Base-by-base conservation (phyloP, 192 early-diverging fungal genomes). In the Glomus cerebriforme region DNA sequence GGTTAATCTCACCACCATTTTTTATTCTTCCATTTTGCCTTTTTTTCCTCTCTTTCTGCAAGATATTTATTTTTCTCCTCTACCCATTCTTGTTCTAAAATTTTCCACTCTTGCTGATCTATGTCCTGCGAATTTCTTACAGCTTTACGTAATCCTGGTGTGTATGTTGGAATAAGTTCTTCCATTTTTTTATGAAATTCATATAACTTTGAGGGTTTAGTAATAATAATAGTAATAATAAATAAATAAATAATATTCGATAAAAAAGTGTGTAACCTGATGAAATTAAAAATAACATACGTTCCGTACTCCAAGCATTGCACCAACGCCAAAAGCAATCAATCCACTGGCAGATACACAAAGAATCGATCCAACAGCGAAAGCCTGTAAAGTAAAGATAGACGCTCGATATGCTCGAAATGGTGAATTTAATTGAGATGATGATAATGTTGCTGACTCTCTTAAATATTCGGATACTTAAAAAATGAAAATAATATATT, bases 171-270 rank as follows among this genome's bases (percentile, higher is more conserved):
- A 37, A 68, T 37, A 8, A 37, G n/a, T 7, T 68, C 66, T 68
- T 68, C 35, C 66, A 68, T 68, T 37, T 68, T 68, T 68, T 35
- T 35, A 24, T 68, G 66, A 68, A 68, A 68, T 10, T 68, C 66
- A 22, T 37, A 39, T n/a, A 68, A 8, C 66, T 68, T 39, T 39
- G 7, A 32, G 19, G 13, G 5, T 37, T 17, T 31, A 64, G 7
- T 31, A 31, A n/a, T 26, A 27, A 31, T 31, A 64, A 7, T 31
- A 31, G n/a, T 31, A 64, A 7, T 31, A 31, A n/a, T 26, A 27
- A 31, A 31, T 64, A 27, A n/a, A n/a, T n/a, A n/a, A n/a, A 22
- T 29, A 63, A 22, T 24, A 49, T 19, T 54, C 4, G 19, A 19
- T 0, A 39, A 39, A 39, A 39, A 39, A 39, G 37, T 9, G 9